Conservation (phyloP, 2,329 filamentous ascomycete genomes). For the Botryosphaeria dothidea region DNA sequence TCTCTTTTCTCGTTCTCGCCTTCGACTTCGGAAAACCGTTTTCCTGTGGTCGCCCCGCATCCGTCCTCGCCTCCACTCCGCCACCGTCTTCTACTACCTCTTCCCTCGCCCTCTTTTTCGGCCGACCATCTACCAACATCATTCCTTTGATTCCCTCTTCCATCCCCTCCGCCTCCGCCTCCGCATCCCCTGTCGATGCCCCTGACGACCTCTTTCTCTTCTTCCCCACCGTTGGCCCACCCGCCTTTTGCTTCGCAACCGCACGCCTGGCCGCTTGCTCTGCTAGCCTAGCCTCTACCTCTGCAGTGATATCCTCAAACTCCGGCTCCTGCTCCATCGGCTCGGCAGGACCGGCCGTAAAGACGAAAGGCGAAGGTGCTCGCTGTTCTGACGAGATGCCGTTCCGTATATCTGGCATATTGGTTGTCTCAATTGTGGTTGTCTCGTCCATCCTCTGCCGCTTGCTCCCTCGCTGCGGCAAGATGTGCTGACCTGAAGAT, state of each 20-base stretch:
- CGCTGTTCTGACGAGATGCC: too few species aligned
- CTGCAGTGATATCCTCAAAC: conserved; percentile 14
- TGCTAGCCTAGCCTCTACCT: conserved; percentile 6
- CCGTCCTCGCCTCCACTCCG: background rate
- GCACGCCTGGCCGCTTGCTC: conserved; percentile 2
- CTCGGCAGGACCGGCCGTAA: background rate
- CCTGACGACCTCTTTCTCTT: background rate
- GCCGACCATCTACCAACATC: background rate
- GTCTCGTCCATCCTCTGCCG: background rate
- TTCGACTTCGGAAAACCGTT: background rate
- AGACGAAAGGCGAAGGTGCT: background rate
- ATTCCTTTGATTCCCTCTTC: background rate
- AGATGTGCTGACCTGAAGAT: background rate
- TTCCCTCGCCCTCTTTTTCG: background rate
- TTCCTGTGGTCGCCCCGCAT: background rate
- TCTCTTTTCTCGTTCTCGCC: background rate
- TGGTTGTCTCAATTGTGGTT: background rate
- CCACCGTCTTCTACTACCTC: background rate
- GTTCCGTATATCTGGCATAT: background rate
- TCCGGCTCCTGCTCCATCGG: background rate
- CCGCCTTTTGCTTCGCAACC: background rate
- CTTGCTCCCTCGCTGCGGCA: background rate
- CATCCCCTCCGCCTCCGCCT: background rate
- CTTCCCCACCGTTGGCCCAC: background rate
- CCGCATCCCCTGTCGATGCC: background rate